These are phyloP conservation scores for Plasmodium cynomolgi DNA, from an alignment of 169 alveolate genomes.

Conservation along the genomic window DNA sequence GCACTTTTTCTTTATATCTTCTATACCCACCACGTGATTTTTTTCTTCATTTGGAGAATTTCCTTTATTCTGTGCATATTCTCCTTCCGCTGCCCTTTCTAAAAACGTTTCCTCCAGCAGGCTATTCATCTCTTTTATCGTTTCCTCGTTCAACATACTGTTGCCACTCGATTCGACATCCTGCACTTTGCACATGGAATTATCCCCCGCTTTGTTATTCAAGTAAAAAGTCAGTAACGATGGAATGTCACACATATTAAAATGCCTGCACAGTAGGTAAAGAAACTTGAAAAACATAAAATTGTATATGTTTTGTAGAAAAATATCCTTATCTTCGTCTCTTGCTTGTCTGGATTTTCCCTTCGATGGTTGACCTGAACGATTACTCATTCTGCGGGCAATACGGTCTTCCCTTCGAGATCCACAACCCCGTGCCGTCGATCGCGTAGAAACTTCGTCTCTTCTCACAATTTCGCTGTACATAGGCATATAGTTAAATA, in stretches of 20 bases:
- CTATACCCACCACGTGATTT: neutral
- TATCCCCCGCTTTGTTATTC: slow-evolving; percentile 6
- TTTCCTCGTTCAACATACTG: slow-evolving; percentile 5
- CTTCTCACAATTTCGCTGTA: slow-evolving; percentile 26
- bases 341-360: neutral
- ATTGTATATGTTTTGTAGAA: slow-evolving; percentile 55
- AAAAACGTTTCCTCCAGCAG: neutral
- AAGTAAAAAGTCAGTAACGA: slow-evolving; percentile 14
- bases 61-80: neutral
- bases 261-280: slow-evolving; percentile 38
- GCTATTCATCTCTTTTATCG: slow-evolving; percentile 1
- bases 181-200: neutral
- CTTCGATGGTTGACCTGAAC: neutral
- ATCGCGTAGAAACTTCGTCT: neutral
- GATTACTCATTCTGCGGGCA: neutral
- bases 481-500: slow-evolving; percentile 74
- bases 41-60: neutral
- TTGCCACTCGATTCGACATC: neutral
- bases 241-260: slow-evolving; percentile 23
- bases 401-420: neutral
- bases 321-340: slow-evolving; percentile 30
- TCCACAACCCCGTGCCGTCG: neutral
- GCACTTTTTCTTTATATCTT: slow-evolving; percentile 41
- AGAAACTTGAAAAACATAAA: slow-evolving; percentile 56
- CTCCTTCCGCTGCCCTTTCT: neutral